A percentile compares a stretch with the other conserved stretches of the same genome.
Conservation (phyloP, 169 alveolate genomes). For the Plasmodium relictum region DNA sequence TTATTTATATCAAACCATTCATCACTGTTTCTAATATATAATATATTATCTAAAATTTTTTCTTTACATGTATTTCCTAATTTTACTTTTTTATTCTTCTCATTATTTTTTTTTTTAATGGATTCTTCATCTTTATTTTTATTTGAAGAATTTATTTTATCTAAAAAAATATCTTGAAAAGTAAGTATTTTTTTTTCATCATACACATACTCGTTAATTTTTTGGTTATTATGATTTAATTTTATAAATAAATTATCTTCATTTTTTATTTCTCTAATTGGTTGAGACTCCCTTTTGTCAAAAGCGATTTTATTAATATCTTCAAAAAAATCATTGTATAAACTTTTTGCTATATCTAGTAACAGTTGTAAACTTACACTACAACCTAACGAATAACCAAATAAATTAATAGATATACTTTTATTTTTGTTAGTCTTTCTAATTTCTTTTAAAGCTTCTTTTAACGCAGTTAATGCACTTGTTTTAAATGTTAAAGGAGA, state of each 20-base stretch:
- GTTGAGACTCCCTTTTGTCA: conserved; percentile 30
- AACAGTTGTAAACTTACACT: conserved; percentile 48
- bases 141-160: neutral
- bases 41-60: neutral
- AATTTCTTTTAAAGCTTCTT: conserved; percentile 64
- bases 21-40: neutral
- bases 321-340: conserved; percentile 69
- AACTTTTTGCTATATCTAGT: conserved; percentile 70
- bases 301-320: conserved; percentile 21
- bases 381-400: conserved; percentile 73
- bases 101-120: neutral
- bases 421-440: neutral
- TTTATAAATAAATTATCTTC: conserved; percentile 21
- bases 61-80: neutral
- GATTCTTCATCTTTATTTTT: neutral
- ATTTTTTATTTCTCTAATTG: conserved; percentile 42
- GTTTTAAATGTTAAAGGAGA: conserved; percentile 75
- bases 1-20: neutral
- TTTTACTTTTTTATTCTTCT: neutral
- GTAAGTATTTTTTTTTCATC: conserved; percentile 66
- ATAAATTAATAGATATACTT: conserved; percentile 24
- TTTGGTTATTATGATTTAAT: conserved; percentile 22
- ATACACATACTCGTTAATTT: conserved; percentile 54
- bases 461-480: conserved; percentile 61
- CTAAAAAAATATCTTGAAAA: conserved; percentile 20